Evolutionary conservation across 129 eudicot species (phyloP).

Genomic region (Saposhnikovia divaricata): DNA sequence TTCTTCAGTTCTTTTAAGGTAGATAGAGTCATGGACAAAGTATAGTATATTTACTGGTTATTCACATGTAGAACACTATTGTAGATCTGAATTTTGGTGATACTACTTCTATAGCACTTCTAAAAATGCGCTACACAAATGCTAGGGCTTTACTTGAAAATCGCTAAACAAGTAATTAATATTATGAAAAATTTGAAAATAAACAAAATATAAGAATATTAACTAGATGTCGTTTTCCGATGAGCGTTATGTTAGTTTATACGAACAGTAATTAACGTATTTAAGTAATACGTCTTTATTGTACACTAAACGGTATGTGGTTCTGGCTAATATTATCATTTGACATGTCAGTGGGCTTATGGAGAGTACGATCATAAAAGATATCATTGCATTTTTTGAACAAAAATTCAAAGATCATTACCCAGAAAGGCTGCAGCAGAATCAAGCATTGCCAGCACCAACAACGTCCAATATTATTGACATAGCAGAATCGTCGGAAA

Average conservation of each 20-base stretch:
- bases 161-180: too few relatives aligned
- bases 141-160: too few relatives aligned
- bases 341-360: not conserved
- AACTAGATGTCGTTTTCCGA: too few relatives aligned
- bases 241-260: not conserved
- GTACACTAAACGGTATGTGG: not conserved
- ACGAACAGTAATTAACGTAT: not conserved
- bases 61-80: too few relatives aligned
- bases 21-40: not conserved
- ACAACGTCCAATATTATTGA: not conserved
- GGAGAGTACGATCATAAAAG: not conserved
- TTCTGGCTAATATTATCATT: not conserved
- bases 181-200: too few relatives aligned
- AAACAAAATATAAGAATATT: too few relatives aligned
- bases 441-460: not conserved
- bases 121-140: too few relatives aligned
- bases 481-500: not conserved
- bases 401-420: not conserved
- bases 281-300: not conserved
- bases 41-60: too few relatives aligned
- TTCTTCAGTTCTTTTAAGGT: not conserved
- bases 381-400: not conserved
- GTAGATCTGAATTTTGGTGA: too few relatives aligned
- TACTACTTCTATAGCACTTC: too few relatives aligned
- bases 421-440: not conserved